Evolutionary conservation across 164 flowering plant genomes (phyloP).

Genomic region (Aristolochia californica): DNA sequence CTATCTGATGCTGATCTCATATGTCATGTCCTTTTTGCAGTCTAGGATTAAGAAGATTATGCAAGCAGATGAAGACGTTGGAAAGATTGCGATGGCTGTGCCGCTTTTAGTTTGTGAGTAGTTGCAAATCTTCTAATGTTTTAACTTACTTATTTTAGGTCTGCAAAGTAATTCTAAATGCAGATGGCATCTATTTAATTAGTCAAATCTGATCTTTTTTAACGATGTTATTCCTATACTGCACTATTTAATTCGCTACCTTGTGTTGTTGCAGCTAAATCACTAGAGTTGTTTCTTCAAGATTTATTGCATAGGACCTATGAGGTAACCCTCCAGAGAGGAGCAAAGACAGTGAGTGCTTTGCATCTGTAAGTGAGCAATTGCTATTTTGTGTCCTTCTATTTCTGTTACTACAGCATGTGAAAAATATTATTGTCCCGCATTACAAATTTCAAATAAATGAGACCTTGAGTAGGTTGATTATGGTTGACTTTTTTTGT

Average conservation of each 20-base stretch:
- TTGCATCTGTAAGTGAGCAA: conserved; percentile 12
- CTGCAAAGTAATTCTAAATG: not conserved
- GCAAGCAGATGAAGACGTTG: conserved; percentile 18
- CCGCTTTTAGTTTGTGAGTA: conserved; percentile 15
- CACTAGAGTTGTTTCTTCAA: conserved; percentile 14
- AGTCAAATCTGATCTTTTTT: not conserved
- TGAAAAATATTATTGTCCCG: not conserved
- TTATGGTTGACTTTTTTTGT: not conserved
- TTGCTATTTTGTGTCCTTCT: not conserved
- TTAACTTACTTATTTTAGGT: not conserved
- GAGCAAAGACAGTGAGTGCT: conserved; percentile 15
- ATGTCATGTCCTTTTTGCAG: conserved; percentile 2
- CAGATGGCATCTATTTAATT: too few species aligned
- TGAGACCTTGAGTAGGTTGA: not conserved
- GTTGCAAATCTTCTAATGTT: not conserved
- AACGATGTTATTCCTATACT: not conserved
- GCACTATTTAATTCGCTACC: not conserved
- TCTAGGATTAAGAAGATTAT: conserved; percentile 17
- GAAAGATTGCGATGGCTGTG: conserved; percentile 16
- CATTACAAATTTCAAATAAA: not conserved
- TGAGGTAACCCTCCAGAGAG: conserved; percentile 13
- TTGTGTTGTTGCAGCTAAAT: conserved; percentile 8
- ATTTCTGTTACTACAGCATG: not conserved
- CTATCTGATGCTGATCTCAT: not conserved
- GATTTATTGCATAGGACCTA: conserved; percentile 15